phyloP scores from a whole-genome alignment of 495 filamentous ascomycete genomes.

The Podospora comata region DNA sequence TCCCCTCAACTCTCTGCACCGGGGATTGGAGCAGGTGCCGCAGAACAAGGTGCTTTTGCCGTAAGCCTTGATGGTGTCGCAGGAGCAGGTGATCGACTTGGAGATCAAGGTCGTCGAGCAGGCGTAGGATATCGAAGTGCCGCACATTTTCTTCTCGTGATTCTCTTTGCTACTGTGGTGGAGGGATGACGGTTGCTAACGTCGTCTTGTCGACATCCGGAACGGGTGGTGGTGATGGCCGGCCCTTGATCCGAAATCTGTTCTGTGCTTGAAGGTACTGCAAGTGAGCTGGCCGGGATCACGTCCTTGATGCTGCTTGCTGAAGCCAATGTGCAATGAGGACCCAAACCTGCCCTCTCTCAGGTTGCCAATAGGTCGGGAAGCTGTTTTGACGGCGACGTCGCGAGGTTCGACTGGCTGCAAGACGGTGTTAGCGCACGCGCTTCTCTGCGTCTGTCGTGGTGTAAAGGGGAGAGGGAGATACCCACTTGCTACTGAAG shows the following conservation, averaged over 20 bases:
- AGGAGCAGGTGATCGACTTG: constrained; percentile 29
- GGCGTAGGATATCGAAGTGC: constrained; percentile 34
- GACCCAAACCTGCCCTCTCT: not conserved
- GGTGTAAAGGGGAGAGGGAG: too few relatives aligned
- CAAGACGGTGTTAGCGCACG: not conserved
- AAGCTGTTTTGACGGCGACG: not conserved
- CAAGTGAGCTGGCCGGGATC: not conserved
- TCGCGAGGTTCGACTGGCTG: not conserved
- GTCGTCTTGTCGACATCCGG: constrained; percentile 5
- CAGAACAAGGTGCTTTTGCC: constrained; percentile 35
- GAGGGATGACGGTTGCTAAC: not conserved
- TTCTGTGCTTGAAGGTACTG: not conserved
- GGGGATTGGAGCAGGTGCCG: constrained; percentile 30
- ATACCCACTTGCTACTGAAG: not conserved
- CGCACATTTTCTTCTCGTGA: constrained; percentile 26
- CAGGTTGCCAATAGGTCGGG: not conserved
- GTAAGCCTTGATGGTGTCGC: constrained; percentile 29
- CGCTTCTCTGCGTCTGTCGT: not conserved
- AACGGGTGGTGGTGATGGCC: not conserved
- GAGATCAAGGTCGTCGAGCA: constrained; percentile 33
- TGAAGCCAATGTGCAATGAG: not conserved
- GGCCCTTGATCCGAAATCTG: not conserved
- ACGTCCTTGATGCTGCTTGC: not conserved
- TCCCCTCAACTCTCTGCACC: constrained; percentile 32
- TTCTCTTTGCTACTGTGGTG: not conserved